phyloP scores from a whole-genome alignment of 768 basidiomycete species.

The Tephrocybe sp. region DNA sequence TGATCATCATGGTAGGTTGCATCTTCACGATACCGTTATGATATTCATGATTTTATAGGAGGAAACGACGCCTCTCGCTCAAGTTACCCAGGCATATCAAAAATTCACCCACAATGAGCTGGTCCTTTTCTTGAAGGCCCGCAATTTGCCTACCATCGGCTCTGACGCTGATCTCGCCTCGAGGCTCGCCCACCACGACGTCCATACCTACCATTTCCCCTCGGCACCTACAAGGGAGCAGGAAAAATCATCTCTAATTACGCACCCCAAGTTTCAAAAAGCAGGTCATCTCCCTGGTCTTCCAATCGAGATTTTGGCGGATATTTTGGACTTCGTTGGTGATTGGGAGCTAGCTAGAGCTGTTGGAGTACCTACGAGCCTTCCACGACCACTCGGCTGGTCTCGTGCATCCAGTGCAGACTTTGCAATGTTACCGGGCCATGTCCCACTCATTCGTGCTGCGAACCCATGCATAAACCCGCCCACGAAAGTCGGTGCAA shows the following conservation, averaged over 20 bases:
- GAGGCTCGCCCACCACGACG: constrained; percentile 71
- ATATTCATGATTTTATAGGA: constrained; percentile 24
- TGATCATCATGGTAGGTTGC: constrained; percentile 30
- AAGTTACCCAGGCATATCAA: constrained; percentile 68
- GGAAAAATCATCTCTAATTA: constrained; percentile 24
- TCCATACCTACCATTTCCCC: constrained; percentile 68
- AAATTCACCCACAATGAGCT: constrained; percentile 67
- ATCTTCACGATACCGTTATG: constrained; percentile 3
- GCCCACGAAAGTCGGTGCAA: constrained; percentile 70
- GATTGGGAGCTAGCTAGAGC: constrained; percentile 85
- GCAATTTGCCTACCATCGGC: constrained; percentile 66
- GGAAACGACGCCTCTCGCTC: constrained; percentile 33
- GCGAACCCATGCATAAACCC: constrained; percentile 51
- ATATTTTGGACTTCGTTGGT: constrained; percentile 74
- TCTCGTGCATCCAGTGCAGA: constrained; percentile 65
- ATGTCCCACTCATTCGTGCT: constrained; percentile 57
- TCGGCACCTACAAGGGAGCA: constrained; percentile 24
- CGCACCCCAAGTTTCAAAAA: constrained; percentile 25
- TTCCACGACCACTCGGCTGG: constrained; percentile 71
- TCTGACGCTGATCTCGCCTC: constrained; percentile 62
- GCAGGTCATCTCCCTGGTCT: constrained; percentile 52
- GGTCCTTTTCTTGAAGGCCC: constrained; percentile 69
- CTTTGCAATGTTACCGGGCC: constrained; percentile 66
- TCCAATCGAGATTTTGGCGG: constrained; percentile 72
- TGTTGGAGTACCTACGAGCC: constrained; percentile 68